Percentiles rank a stretch among this genome's conserved stretches.
These are phyloP conservation scores for Testicularia cyperi DNA, from an alignment of 1,284 basidiomycete genomes.

Conservation along the genomic window DNA sequence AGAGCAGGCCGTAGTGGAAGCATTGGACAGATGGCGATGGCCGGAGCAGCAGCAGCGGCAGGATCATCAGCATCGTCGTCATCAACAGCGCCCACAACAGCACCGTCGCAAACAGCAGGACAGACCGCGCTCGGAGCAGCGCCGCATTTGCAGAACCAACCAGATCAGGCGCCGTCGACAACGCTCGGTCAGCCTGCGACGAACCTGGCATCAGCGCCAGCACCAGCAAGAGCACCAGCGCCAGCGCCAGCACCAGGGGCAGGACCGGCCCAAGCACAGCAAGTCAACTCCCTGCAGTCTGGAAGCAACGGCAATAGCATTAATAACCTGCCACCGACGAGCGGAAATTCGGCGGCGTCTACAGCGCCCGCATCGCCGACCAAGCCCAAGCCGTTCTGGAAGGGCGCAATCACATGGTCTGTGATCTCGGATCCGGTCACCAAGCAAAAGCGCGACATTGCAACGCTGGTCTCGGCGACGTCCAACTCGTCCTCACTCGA, in stretches of 20 bases:
- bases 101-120: not conserved
- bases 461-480: slow-evolving; percentile 42
- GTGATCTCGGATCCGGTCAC: slow-evolving; percentile 27
- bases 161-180: not conserved
- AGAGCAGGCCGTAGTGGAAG: slow-evolving; percentile 18
- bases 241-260: not conserved
- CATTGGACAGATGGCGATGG: slow-evolving; percentile 1
- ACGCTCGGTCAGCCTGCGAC: not conserved
- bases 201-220: not conserved
- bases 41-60: not conserved
- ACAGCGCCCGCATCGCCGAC: slow-evolving; percentile 3
- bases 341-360: not conserved
- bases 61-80: no score
- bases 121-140: no score
- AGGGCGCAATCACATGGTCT: slow-evolving; percentile 46
- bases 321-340: not conserved
- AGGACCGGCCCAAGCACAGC: not conserved
- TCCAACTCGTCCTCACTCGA: slow-evolving; percentile 20
- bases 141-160: not conserved
- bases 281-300: not conserved
- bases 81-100: not conserved
- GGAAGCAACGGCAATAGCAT: not conserved
- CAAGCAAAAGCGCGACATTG: slow-evolving; percentile 31
- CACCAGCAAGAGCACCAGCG: not conserved
- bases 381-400: slow-evolving; percentile 43